phyloP scores from a whole-genome alignment of 495 filamentous ascomycete genomes.

The Immersiella caudata region DNA sequence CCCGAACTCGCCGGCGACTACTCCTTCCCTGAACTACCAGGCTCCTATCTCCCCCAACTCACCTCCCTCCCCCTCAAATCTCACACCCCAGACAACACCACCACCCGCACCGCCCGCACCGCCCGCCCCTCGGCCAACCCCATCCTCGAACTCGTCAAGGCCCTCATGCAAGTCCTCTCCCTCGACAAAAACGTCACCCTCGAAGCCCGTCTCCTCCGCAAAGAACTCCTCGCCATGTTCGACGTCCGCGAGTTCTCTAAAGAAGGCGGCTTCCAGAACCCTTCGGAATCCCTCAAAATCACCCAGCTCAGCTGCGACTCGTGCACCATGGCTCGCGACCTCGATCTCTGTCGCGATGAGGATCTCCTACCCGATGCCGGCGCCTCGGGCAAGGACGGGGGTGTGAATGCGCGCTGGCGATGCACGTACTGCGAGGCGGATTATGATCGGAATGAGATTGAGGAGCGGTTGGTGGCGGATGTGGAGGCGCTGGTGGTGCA shows the following conservation, averaged over 20 bases:
- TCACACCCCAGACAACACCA: neutral
- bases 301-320: conserved; percentile 78
- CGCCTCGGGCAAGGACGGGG: conserved; percentile 34
- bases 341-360: conserved; percentile 94
- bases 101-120: conserved; percentile 15
- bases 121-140: conserved; percentile 63
- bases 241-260: conserved; percentile 92
- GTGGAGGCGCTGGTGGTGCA: conserved; percentile 73
- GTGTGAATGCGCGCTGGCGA: conserved; percentile 63
- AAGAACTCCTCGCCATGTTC: conserved; percentile 85
- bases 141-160: conserved; percentile 85
- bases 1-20: conserved; percentile 86
- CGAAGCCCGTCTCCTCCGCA: conserved; percentile 82
- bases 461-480: conserved; percentile 79
- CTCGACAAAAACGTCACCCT: conserved; percentile 85
- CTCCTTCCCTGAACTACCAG: conserved; percentile 81
- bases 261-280: conserved; percentile 85
- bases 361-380: conserved; percentile 62
- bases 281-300: conserved; percentile 72
- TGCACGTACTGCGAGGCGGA: conserved; percentile 77
- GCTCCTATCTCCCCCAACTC: conserved; percentile 57
- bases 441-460: conserved; percentile 74
- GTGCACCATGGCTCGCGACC: conserved; percentile 83
- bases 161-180: conserved; percentile 85
- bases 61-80: conserved; percentile 5